phyloP scores from a whole-genome alignment of 2,329 filamentous ascomycete species.

The Stagonosporopsis chrysanthemi region DNA sequence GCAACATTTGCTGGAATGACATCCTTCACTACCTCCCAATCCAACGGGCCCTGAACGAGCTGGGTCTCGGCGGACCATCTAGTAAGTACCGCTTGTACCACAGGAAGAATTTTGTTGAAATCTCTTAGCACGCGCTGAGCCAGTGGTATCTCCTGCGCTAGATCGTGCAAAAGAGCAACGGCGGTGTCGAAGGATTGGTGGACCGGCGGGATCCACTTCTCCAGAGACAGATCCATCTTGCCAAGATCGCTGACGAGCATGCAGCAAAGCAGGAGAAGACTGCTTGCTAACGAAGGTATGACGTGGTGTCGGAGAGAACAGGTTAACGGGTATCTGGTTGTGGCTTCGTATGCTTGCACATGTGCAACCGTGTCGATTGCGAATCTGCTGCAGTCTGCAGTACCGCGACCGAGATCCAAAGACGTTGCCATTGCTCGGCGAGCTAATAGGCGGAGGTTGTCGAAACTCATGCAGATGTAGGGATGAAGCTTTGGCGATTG shows the following conservation, averaged over 20 bases:
- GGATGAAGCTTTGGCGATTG: background rate
- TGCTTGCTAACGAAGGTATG: slow-evolving; percentile 19
- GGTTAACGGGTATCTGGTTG: slow-evolving; percentile 18
- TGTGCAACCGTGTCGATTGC: slow-evolving; percentile 26
- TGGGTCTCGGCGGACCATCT: background rate
- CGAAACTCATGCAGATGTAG: slow-evolving; percentile 29
- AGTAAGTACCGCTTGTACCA: slow-evolving; percentile 15
- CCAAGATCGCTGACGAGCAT: slow-evolving; percentile 27
- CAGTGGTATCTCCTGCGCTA: slow-evolving; percentile 23
- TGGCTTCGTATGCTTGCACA: slow-evolving; percentile 19
- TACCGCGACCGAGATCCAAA: slow-evolving; percentile 29
- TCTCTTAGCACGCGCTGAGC: slow-evolving; percentile 35
- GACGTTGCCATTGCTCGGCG: slow-evolving; percentile 33
- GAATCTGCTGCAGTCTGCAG: slow-evolving; percentile 25
- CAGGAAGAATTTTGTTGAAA: slow-evolving; percentile 23
- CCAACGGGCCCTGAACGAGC: background rate
- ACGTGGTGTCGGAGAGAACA: background rate
- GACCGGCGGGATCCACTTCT: slow-evolving; percentile 12
- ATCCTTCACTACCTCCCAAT: background rate
- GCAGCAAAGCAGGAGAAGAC: slow-evolving; percentile 31
- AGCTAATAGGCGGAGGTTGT: slow-evolving; percentile 37
- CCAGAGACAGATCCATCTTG: slow-evolving; percentile 8
- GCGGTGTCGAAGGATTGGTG: slow-evolving; percentile 24
- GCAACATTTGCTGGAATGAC: slow-evolving; percentile 23
- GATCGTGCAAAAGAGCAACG: slow-evolving; percentile 22